Base-by-base conservation (phyloP, 495 filamentous ascomycete genomes). In the Xylaria bambusicola region DNA sequence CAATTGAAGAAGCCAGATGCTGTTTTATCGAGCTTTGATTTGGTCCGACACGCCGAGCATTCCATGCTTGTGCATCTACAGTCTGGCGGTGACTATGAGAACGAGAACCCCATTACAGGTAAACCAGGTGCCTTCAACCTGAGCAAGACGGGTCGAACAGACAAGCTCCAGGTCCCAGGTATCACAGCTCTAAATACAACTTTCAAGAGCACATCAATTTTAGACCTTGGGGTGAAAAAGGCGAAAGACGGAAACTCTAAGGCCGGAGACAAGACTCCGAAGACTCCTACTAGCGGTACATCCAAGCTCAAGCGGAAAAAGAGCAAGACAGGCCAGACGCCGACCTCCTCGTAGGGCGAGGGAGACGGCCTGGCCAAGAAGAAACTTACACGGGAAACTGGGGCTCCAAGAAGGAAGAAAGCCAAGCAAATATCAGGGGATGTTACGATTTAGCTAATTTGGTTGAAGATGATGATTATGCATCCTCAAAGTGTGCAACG, bases 81-180 rank as follows among this genome's bases (percentile, higher is more conserved):
- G 35, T 87, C 85, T 56, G 84, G 82, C 23, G 83, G 88, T 47
- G 93, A 98, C 52, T 96, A 84, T 72, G 92, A 94, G 85, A 92
- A 98, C 72, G 92, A 96, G 70, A 94, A 87, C 63, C 91, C 92
- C 2, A 82, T 96, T 47, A 84, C 88, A 1, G 93, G 93, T 45
- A 87, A 89, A 64, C 93, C 93, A 0, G 92, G 93, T 20, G 84
- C 86, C n/a, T 96, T 96, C 73, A 86, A 88, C 53, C 78, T 95
- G 49, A 84, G 84, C 10, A 86, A 80, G 27, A 83, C 84, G 3
- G 81, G 82, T 2, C 73, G 81, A 18, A 79, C 78, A 51, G 73
- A 70, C 31, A 78, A 75, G 63, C 69, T 69, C 5, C 66, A 65
- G 12, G 57, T 59, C 1, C 62, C 59, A 26, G 46, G 58, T 2